These are phyloP conservation scores for Neopestalotiopsis sp. DNA, from an alignment of 2,329 filamentous ascomycete species.

Conservation along the genomic window DNA sequence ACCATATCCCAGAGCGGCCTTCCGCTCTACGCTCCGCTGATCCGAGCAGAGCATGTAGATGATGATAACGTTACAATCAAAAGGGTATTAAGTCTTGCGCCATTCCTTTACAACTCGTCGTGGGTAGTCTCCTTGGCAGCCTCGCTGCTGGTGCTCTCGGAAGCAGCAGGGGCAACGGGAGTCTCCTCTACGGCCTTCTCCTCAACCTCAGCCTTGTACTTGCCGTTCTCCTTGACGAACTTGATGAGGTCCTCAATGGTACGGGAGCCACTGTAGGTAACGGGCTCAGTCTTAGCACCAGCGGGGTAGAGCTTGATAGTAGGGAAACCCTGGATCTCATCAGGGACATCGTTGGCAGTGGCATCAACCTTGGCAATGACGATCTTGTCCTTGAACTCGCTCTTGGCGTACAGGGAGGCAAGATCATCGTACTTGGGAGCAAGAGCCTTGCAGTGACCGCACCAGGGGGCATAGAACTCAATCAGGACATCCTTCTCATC, in stretches of 20 bases:
- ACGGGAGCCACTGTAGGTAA: slow-evolving; percentile 87
- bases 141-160: slow-evolving; percentile 50
- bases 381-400: slow-evolving; percentile 82
- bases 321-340: slow-evolving; percentile 96
- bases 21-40: slow-evolving; percentile 17
- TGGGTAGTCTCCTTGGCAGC: slow-evolving; percentile 57
- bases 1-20: slow-evolving; percentile 19
- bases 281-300: slow-evolving; percentile 81
- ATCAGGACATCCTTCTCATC: slow-evolving; percentile 96
- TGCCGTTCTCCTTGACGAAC: slow-evolving; percentile 96
- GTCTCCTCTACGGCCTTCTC: slow-evolving; percentile 61
- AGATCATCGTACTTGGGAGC: slow-evolving; percentile 97
- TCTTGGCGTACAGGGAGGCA: slow-evolving; percentile 75
- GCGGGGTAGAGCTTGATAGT: slow-evolving; percentile 99
- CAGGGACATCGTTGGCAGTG: slow-evolving; percentile 93
- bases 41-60: slow-evolving; percentile 21
- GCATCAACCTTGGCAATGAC: slow-evolving; percentile 98
- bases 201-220: slow-evolving; percentile 77
- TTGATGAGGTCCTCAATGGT: slow-evolving; percentile 89
- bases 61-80: slow-evolving; percentile 20
- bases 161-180: slow-evolving; percentile 55
- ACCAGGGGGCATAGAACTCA: slow-evolving; percentile 99
- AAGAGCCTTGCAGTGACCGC: slow-evolving; percentile 98
- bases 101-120: slow-evolving; percentile 74
- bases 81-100: slow-evolving; percentile 24